A percentile compares a stretch with the other conserved stretches of the same genome.
These are phyloP conservation scores for Nakazawaea populi DNA, from an alignment of 805 yeast genomes.

Conservation along the genomic window DNA sequence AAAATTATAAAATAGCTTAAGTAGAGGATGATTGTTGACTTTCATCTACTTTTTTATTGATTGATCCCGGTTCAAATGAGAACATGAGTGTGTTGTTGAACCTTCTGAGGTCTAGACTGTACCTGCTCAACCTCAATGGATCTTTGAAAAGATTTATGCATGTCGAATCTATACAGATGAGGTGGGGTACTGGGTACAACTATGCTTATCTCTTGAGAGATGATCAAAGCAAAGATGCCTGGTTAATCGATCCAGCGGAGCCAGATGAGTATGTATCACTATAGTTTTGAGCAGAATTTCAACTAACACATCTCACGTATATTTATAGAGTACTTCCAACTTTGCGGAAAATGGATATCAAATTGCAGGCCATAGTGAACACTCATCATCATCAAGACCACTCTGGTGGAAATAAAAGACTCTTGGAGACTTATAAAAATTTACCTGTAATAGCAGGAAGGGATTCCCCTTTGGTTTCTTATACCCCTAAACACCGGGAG, in stretches of 20 bases:
- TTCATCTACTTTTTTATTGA: too few relatives aligned
- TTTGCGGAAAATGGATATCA: slow-evolving; percentile 33
- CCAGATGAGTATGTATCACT: slow-evolving; percentile 48
- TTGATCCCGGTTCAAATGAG: too few relatives aligned
- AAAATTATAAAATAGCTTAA: too few relatives aligned
- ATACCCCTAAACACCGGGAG: slow-evolving; percentile 63
- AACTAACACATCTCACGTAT: background rate
- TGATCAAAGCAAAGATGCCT: slow-evolving; percentile 56
- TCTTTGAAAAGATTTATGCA: slow-evolving; percentile 1
- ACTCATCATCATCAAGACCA: slow-evolving; percentile 98
- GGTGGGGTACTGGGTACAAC: slow-evolving; percentile 94
- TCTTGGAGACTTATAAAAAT: slow-evolving; percentile 27
- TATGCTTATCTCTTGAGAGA: slow-evolving; percentile 79
- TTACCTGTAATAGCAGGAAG: slow-evolving; percentile 78
- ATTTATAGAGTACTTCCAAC: slow-evolving; percentile 35
- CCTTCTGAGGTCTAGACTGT: background rate
- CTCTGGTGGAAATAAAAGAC: slow-evolving; percentile 68
- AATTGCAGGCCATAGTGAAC: slow-evolving; percentile 75
- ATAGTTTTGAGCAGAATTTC: background rate
- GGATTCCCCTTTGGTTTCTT: slow-evolving; percentile 68
- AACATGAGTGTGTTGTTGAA: too few relatives aligned
- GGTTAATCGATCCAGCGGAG: slow-evolving; percentile 91
- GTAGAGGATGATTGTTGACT: too few relatives aligned
- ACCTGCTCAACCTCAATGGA: background rate
- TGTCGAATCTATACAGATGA: slow-evolving; percentile 55